These are phyloP conservation scores for Penicillium goetzii DNA, from an alignment of 495 filamentous ascomycete genomes.

Conservation along the genomic window DNA sequence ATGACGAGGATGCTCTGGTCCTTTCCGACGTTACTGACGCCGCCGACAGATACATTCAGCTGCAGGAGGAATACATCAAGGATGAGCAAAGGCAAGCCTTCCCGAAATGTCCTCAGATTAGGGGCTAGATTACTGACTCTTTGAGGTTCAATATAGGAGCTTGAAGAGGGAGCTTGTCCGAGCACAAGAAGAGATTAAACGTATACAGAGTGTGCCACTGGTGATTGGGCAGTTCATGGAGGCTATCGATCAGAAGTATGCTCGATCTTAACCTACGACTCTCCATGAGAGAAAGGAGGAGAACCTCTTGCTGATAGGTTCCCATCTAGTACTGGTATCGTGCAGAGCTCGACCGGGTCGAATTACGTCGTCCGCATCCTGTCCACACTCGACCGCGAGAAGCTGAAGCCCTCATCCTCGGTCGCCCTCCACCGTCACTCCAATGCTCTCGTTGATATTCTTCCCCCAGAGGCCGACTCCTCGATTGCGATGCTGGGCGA, in stretches of 20 bases:
- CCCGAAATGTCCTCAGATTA: background rate
- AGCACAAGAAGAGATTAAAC: slow-evolving; percentile 98
- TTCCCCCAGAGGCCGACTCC: slow-evolving; percentile 95
- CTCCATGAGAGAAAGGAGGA: background rate
- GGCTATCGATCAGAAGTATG: slow-evolving; percentile 98
- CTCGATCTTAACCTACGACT: background rate
- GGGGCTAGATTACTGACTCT: slow-evolving; percentile 11
- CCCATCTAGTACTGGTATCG: slow-evolving; percentile 82
- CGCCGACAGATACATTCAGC: slow-evolving; percentile 77
- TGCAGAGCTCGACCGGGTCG: slow-evolving; percentile 95
- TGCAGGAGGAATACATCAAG: slow-evolving; percentile 99
- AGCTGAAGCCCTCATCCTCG: slow-evolving; percentile 95
- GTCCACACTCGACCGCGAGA: slow-evolving; percentile 96
- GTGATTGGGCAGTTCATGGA: slow-evolving; percentile 99
- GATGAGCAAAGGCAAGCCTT: slow-evolving; percentile 86
- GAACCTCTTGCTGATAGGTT: slow-evolving; percentile 29
- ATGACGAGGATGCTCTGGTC: background rate
- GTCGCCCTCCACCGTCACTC: slow-evolving; percentile 97
- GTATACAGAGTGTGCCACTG: slow-evolving; percentile 95
- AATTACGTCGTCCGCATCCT: slow-evolving; percentile 99
- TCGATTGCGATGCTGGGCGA: slow-evolving; percentile 97
- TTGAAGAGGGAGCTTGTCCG: slow-evolving; percentile 96
- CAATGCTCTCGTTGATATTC: slow-evolving; percentile 96
- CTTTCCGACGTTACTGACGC: slow-evolving; percentile 34
- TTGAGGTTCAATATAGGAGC: slow-evolving; percentile 62